Evolutionary conservation across 441 rosid species (phyloP).

Genomic region (Macaranga tanarius): DNA sequence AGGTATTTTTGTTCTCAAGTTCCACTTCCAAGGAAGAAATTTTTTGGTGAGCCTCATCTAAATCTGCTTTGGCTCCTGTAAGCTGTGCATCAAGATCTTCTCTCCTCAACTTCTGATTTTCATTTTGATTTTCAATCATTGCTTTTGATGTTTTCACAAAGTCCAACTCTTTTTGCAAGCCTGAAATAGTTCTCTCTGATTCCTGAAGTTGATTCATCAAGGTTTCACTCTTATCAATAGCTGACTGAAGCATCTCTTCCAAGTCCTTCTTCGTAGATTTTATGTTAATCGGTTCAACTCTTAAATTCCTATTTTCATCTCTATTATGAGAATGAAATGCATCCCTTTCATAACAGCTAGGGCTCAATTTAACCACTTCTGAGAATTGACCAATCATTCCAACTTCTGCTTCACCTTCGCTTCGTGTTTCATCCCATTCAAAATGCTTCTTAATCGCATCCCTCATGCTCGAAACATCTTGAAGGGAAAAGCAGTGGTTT

Average conservation of each 20-base stretch:
- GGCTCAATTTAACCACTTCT: constrained; percentile 34
- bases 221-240: constrained; percentile 28
- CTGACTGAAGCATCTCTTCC: constrained; percentile 35
- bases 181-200: constrained; percentile 40
- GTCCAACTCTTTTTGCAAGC: constrained; percentile 38
- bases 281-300: constrained; percentile 27
- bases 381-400: constrained; percentile 33
- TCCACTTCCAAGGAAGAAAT: constrained; percentile 44
- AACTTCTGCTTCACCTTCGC: constrained; percentile 57
- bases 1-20: constrained; percentile 41
- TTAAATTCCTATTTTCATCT: constrained; percentile 36
- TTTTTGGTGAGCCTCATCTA: constrained; percentile 40
- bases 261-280: constrained; percentile 36
- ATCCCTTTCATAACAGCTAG: constrained; percentile 20
- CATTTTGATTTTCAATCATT: constrained; percentile 39
- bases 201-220: constrained; percentile 41
- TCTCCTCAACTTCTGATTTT: constrained; percentile 35
- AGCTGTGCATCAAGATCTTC: constrained; percentile 43
- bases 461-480: constrained; percentile 79
- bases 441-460: constrained; percentile 64
- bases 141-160: constrained; percentile 35
- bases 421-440: constrained; percentile 56
- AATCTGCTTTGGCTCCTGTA: constrained; percentile 37
- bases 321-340: constrained; percentile 20
- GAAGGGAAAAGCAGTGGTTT: constrained; percentile 67